A percentile compares a stretch with the other conserved stretches of the same genome.
Evolutionary conservation across 1,139 yeast species (phyloP).

Genomic region (Magnusiomyces paraingens): DNA sequence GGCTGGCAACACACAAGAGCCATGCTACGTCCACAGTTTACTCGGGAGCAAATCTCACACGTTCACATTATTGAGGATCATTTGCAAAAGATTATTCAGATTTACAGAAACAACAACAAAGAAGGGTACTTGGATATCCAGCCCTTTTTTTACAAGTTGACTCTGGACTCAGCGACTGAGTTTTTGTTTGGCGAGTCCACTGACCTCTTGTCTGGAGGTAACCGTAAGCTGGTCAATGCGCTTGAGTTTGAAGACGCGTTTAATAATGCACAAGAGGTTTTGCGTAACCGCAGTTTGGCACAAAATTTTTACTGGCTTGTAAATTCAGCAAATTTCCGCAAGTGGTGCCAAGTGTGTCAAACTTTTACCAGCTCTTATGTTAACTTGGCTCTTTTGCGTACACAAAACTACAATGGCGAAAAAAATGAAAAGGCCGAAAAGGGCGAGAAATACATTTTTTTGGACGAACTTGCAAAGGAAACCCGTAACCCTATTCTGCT

Average conservation of each 20-base stretch:
- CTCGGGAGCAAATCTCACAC: constrained; percentile 49
- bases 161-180: constrained; percentile 55
- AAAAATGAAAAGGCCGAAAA: constrained; percentile 18
- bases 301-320: constrained; percentile 37
- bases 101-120: constrained; percentile 25
- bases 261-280: constrained; percentile 38
- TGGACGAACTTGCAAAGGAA: constrained; percentile 46
- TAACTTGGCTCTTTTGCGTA: constrained; percentile 20
- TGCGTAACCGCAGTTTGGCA: constrained; percentile 36
- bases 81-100: constrained; percentile 36
- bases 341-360: constrained; percentile 24
- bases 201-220: constrained; percentile 31
- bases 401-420: constrained; percentile 18
- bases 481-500: constrained; percentile 45
- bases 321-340: constrained; percentile 33
- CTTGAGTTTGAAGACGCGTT: constrained; percentile 42
- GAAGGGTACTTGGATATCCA: constrained; percentile 42
- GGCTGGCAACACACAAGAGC: constrained; percentile 54
- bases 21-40: constrained; percentile 53
- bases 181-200: constrained; percentile 51
- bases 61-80: constrained; percentile 44
- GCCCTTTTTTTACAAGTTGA: constrained; percentile 43
- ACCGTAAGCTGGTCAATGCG: constrained; percentile 16
- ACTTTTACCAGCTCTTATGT: constrained; percentile 32
- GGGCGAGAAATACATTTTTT: constrained; percentile 37